These are phyloP conservation scores for Viola pubescens DNA, from an alignment of 441 rosid genomes.

Conservation along the genomic window DNA sequence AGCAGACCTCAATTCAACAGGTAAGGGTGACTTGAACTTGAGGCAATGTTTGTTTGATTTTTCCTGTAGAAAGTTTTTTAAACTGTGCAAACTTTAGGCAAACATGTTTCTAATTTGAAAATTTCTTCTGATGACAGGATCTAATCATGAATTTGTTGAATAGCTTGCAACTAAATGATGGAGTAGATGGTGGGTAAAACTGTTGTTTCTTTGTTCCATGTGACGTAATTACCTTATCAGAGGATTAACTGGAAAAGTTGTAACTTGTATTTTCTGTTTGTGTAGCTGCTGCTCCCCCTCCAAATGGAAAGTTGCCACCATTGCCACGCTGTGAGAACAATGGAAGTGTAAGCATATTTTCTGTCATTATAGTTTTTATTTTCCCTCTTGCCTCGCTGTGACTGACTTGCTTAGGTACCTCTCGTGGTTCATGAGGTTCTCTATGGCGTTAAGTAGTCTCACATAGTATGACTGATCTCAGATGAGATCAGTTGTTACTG, in stretches of 20 bases:
- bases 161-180: slow-evolving; percentile 57
- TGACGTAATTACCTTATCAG: slow-evolving; percentile 2
- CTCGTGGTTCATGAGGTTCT: not conserved
- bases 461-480: not conserved
- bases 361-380: not conserved
- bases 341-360: slow-evolving; percentile 55
- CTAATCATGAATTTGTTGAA: slow-evolving; percentile 56
- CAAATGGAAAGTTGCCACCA: slow-evolving; percentile 82
- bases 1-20: slow-evolving; percentile 89
- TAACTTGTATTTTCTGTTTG: slow-evolving; percentile 10
- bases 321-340: slow-evolving; percentile 68
- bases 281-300: slow-evolving; percentile 25
- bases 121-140: slow-evolving; percentile 47
- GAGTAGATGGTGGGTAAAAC: slow-evolving; percentile 52
- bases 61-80: slow-evolving; percentile 2
- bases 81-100: not conserved
- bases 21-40: slow-evolving; percentile 29
- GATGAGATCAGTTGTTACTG: not conserved
- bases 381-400: not conserved
- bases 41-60: slow-evolving; percentile 4
- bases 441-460: not conserved
- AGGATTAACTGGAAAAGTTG: slow-evolving; percentile 7
- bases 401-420: too few species aligned
- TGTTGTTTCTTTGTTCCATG: slow-evolving; percentile 7
- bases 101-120: slow-evolving; percentile 6